Conservation (phyloP, 805 yeast species). For the Naumovozyma dairenensis region DNA sequence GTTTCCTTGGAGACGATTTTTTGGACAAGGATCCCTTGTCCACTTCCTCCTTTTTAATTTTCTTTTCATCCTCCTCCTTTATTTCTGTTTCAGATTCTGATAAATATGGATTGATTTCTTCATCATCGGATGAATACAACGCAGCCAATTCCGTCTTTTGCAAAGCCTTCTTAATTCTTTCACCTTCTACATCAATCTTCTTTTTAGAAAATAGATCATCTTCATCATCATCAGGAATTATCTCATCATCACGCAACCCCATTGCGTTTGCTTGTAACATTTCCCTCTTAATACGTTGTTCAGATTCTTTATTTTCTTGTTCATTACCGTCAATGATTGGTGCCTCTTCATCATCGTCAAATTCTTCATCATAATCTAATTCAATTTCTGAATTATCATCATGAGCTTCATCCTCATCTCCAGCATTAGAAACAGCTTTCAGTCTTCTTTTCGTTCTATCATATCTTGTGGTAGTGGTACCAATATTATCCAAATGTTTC, state of each 20-base stretch:
- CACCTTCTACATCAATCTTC: slow-evolving; percentile 85
- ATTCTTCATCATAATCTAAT: slow-evolving; percentile 90
- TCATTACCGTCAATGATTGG: slow-evolving; percentile 94
- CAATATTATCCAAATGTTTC: slow-evolving; percentile 71
- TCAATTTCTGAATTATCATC: slow-evolving; percentile 82
- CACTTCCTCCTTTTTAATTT: slow-evolving; percentile 31
- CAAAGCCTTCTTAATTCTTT: slow-evolving; percentile 71
- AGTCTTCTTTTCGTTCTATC: slow-evolving; percentile 39
- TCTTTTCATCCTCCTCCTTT: slow-evolving; percentile 33
- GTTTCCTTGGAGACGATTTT: slow-evolving; percentile 21
- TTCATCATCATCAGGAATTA: slow-evolving; percentile 48
- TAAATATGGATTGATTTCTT: slow-evolving; percentile 75
- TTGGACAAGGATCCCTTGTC: slow-evolving; percentile 26
- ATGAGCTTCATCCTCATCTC: slow-evolving; percentile 32
- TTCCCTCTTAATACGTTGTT: slow-evolving; percentile 71
- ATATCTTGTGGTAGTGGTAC: slow-evolving; percentile 40
- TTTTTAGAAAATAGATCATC: slow-evolving; percentile 68
- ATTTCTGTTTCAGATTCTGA: slow-evolving; percentile 60
- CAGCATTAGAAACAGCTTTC: slow-evolving; percentile 38
- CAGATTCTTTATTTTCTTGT: slow-evolving; percentile 86
- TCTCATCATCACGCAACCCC: slow-evolving; percentile 50
- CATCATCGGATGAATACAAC: slow-evolving; percentile 69
- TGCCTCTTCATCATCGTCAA: slow-evolving; percentile 98
- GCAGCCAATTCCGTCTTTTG: slow-evolving; percentile 79
- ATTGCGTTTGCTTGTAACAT: slow-evolving; percentile 76